phyloP scores from a whole-genome alignment of 257 asterid genomes.

The Solanum chiquidenum region DNA sequence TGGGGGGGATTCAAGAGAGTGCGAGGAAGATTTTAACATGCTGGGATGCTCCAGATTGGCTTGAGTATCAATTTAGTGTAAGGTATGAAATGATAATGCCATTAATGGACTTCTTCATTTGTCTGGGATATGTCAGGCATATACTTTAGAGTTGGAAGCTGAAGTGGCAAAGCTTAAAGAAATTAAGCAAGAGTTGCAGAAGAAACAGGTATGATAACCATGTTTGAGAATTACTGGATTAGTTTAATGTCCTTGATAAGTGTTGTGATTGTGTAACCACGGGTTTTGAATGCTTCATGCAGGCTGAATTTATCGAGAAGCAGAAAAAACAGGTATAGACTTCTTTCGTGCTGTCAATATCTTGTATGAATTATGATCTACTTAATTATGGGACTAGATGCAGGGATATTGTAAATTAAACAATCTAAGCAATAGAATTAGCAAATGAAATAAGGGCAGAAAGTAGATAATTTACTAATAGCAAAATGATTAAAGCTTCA shows the following conservation, averaged over 20 bases:
- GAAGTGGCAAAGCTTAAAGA: constrained; percentile 38
- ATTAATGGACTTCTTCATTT: background rate
- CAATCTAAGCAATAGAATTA: background rate
- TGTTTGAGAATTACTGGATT: background rate
- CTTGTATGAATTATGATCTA: background rate
- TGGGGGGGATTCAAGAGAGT: background rate
- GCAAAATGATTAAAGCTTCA: background rate
- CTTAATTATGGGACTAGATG: background rate
- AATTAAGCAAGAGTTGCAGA: constrained; percentile 19
- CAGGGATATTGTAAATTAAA: background rate
- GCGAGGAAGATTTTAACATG: background rate
- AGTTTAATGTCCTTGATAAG: background rate
- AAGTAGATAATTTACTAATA: background rate
- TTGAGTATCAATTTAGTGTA: background rate
- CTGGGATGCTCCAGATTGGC: background rate
- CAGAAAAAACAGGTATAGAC: constrained; percentile 26
- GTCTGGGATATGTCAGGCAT: constrained; percentile 16
- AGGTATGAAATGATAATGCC: background rate
- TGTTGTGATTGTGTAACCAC: background rate
- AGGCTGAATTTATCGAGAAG: constrained; percentile 31
- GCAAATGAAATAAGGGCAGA: background rate
- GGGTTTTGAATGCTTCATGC: constrained; percentile 2
- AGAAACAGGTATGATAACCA: constrained; percentile 17
- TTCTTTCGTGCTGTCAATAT: background rate
- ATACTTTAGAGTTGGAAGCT: constrained; percentile 33